A percentile compares a stretch with the other conserved stretches of the same genome.
phyloP scores from a whole-genome alignment of 2,329 filamentous ascomycete species.

The Geoglossum cookeanum region DNA sequence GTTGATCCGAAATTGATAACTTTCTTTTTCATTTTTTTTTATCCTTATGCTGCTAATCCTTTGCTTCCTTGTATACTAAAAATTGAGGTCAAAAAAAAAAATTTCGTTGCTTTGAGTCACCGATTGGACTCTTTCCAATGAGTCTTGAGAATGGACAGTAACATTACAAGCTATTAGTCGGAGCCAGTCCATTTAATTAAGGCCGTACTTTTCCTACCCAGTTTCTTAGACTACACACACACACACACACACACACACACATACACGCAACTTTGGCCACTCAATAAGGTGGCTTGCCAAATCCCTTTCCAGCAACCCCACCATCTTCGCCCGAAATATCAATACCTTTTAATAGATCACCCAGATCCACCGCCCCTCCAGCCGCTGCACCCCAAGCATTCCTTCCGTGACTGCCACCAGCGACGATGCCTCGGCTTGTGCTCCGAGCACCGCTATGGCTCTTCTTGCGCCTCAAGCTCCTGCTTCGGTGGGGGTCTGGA shows the following conservation, averaged over 20 bases:
- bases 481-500: not conserved
- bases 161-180: not conserved
- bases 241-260: not conserved
- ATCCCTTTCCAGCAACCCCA: not conserved
- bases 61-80: not conserved
- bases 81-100: not conserved
- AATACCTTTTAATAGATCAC: not conserved
- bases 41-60: not conserved
- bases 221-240: not conserved
- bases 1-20: not conserved
- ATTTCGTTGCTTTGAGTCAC: not conserved
- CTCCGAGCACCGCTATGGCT: not conserved
- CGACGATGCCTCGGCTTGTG: not conserved
- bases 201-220: not conserved
- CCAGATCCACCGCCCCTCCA: not conserved
- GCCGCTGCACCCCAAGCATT: not conserved
- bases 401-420: not conserved
- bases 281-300: constrained; percentile 1
- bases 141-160: not conserved
- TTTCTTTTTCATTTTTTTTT: not conserved
- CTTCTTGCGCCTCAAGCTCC: not conserved
- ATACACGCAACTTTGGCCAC: too few relatives aligned
- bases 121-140: not conserved
- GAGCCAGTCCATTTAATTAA: not conserved
- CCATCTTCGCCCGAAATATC: not conserved